Base-by-base conservation (phyloP, 257 asterid genomes). In the Buddleja alternifolia region DNA sequence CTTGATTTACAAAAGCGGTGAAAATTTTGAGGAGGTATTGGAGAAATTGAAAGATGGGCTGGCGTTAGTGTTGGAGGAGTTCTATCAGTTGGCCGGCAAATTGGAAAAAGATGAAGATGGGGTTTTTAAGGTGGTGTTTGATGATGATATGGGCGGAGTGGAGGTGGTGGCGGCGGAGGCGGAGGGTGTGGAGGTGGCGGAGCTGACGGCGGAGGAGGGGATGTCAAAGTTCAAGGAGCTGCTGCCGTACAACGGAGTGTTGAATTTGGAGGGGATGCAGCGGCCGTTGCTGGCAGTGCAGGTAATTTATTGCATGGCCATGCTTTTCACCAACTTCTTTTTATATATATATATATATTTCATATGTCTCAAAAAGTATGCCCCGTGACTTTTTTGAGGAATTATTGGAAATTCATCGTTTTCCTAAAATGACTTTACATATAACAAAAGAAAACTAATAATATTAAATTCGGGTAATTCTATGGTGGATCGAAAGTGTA, bases 31-130 rank as follows among this genome's bases (percentile, higher is more conserved):
- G 11, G 85, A 48, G 4, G 45, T 62, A 0, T 77, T 77, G 66
- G 90, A 80, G 65, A 88, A 83, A 4, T 16, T 88, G 80, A 89
- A 81, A 58, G 93, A 86, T 14, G 90, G 97, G 10, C 72, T 94
- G 57, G 85, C 82, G 0, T 8, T 77, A 0, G 99, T 80, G 20
- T 40, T 94, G 92, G 95, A 85, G 82, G 99, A 94, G 6, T 94
- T 94, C 14, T 75, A 94, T 51, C 99, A 94, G 77, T 60, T 94
- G 79, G 96, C 96, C 0, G 99, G 98, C 16, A 91, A 76, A 50
- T 64, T 94, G 70, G 96, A 87, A 7, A 94, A 91, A 53, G 97
- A 94, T 29, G 98, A 91, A 23, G 97, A 94, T 3, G 99, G 98
- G 29, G 89, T 89, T 34, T 94, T 94, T 15, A 84, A 81, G 76